Base-by-base conservation (phyloP, 768 basidiomycete genomes). In the Xanthoconium stramineum region DNA sequence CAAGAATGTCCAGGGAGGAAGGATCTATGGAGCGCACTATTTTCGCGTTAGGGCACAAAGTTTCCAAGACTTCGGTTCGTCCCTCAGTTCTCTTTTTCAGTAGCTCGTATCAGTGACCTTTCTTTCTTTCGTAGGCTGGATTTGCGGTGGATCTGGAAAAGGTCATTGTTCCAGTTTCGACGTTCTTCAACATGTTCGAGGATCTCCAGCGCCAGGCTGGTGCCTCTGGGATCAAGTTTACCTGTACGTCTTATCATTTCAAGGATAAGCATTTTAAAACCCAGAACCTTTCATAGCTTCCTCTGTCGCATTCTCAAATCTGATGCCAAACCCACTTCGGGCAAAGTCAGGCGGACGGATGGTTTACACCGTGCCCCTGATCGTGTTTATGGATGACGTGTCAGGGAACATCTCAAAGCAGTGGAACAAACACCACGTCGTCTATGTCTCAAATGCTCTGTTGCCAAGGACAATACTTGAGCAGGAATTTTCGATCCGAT, bases 301-400 rank as follows among this genome's bases (percentile, higher is more conserved):
- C 8, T 64, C 55, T 0, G 6, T 12, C 0, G 0, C 33, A n/a
- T 55, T 54, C 33, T 47, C 51, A 5, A 8, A 17, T 32, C 51
- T 59, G 1, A 69, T 67, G 24, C 24, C 24, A 24, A 24, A 24
- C 24, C 24, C 24, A 24, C 24, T 24, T 24, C 24, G 4, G 24
- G 24, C 4, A 4, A 24, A 24, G 24, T 24, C 24, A 24, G 24
- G 24, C 24, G 24, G 24, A 24, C 24, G 64, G 0, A 66, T 67
- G 59, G 57, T 64, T 1, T 58, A 64, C 5, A 58, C 53, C 0
- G 58, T 66, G 0, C 69, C 69, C 0, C 53, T 72, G 6, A 66
- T 74, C 3, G 19, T 74, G 0, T 74, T 74, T 47, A 67, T 74
- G 45, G 74, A 76, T 33, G 70, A 76, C 43, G 62, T 76, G 0